A percentile compares a stretch with the other conserved stretches of the same genome.
These are phyloP conservation scores for Gillenia trifoliata DNA, from an alignment of 306 rosid species.

Conservation along the genomic window DNA sequence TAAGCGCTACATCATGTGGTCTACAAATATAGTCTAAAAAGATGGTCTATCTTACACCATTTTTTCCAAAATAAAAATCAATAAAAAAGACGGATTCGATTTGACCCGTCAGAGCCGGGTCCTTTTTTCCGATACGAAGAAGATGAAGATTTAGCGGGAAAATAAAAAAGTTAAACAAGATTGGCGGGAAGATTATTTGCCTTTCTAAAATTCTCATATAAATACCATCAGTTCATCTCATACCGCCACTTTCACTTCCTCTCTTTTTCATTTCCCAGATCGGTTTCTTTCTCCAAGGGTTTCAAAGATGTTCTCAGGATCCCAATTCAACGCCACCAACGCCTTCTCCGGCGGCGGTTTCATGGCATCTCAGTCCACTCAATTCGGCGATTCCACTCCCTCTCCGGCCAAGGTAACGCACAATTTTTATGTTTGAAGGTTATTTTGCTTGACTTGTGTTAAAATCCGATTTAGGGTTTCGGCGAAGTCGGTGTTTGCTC, in stretches of 20 bases:
- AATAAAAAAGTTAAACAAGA: neutral
- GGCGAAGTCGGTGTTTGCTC: neutral
- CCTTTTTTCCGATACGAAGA: no score
- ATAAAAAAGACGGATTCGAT: no score
- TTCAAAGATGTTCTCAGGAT: conserved; percentile 59
- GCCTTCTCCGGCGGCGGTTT: conserved; percentile 68
- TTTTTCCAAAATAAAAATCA: no score
- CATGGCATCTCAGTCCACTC: conserved; percentile 49
- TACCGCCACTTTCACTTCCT: neutral
- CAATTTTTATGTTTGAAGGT: neutral
- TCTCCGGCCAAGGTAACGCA: conserved; percentile 47
- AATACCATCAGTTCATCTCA: neutral
- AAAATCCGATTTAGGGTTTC: neutral
- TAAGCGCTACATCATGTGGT: no score
- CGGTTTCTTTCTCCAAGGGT: conserved; percentile 25
- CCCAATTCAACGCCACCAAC: conserved; percentile 56
- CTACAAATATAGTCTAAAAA: no score
- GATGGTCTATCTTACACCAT: no score
- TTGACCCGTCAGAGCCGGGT: no score
- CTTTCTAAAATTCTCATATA: neutral
- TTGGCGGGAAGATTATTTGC: conserved; percentile 21
- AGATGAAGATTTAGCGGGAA: neutral
- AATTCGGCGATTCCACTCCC: conserved; percentile 47
- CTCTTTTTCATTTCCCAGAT: neutral
- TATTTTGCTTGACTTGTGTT: neutral